Evolutionary conservation across 2,329 filamentous ascomycete species (phyloP), one percentile per base, ranked within the genome.

Genomic region (Paecilomyces fulvus): DNA sequence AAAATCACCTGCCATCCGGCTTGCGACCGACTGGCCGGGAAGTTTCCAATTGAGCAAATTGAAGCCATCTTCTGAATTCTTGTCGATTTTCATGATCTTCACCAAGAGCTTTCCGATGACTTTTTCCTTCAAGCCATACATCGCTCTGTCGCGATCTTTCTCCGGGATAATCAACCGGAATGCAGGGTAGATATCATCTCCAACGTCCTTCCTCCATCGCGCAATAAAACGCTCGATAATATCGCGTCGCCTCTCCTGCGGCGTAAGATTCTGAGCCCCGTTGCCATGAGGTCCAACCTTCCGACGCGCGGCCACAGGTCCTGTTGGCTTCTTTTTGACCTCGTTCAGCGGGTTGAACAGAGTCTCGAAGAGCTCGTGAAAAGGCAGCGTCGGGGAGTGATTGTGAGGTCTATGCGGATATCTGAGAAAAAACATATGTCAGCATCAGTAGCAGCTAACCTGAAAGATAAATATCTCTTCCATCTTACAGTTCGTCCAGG

Each of bases 81-180:
- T 89, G 75, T 92, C 87, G 65, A 99, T 95, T 68, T 92, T 92
- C 79, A 96, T 87, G 43, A 96, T 81, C 68, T 91, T 92, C 57
- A 96, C 89, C n/a, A 97, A 78, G 20, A 97, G 76, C 68, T 91
- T 96, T 9, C 87, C 92, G 58, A 99, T 91, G 4, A 86, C 83
- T 69, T 88, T 92, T 76, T 99, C 94, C 69, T 97, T 97, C 46
- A 99, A 78, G 0, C 92, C 90, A 66, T 97, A 99, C 78, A 96
- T 91, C 17, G 88, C 88, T 51, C 94, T 84, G 66, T 97, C 91
- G 43, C 91, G 84, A 67, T 99, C 94, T 68, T 95, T 95, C 65
- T 95, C 90, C 0, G 92, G 92, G 3, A 96, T 80, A 56, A 97
- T 96, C 51, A 99, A 81, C 20, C 94, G 86, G 71, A 99, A 82